Evolutionary conservation across 257 asterid species (phyloP), one percentile per base, ranked within the genome.

Genomic region (Salvia splendens): DNA sequence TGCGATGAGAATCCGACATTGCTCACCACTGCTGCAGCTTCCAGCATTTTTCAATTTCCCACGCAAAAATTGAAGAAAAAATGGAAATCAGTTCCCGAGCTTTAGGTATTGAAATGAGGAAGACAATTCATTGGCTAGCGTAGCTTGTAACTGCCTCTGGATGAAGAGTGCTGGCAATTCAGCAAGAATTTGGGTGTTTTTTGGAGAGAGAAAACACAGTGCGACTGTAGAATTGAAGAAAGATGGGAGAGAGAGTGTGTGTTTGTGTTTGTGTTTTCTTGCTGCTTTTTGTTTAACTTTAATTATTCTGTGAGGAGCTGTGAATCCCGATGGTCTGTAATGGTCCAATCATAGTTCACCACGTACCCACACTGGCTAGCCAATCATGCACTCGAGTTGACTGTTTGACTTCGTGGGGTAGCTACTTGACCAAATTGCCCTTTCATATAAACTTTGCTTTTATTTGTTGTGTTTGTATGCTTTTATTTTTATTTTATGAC

Each of bases 241-340:
- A 24, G 67, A 38, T 17, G 20, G 20, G 52, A 47, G 60, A 35
- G 80, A 70, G 76, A 73, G 87, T n/a, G n/a, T n/a, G n/a, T 63
- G 85, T 68, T 41, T 55, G 65, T 70, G 75, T 77, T 36, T 68
- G 73, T 79, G 68, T 68, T 73, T 65, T 65, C 38, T 69, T 41
- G 62, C 73, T 71, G 61, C 56, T 73, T 58, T 50, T 45, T 54
- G 46, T 36, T 56, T 24, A 30, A 24, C 41, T 76, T 70, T 73
- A 74, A 77, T 77, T 71, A 77, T 33, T 33, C 2, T 2, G 70
- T 62, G 79, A n/a, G 77, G 20, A 53, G 74, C 48, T 83, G 82
- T 79, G 84, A 64, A 91, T 91, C 96, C 96, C 85, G 45, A 82
- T 43, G 79, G 65, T 20, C 0, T n/a, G 20, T 0, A 68, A 61